These are phyloP conservation scores for Camelina sativa DNA, from an alignment of 345 rosid genomes.

Conservation along the genomic window DNA sequence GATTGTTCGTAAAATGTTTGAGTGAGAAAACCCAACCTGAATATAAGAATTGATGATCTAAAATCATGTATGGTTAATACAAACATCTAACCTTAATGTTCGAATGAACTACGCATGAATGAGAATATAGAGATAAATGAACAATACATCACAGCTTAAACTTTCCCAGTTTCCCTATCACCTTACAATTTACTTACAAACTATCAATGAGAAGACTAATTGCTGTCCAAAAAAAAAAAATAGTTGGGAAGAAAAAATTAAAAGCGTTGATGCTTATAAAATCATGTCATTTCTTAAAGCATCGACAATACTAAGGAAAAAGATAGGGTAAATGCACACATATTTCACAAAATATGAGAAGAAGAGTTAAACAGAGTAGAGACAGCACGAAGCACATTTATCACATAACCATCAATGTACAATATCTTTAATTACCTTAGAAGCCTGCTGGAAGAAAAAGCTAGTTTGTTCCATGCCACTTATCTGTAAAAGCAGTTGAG, in stretches of 20 bases:
- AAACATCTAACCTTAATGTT: constrained; percentile 21
- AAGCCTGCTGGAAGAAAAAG: constrained; percentile 96
- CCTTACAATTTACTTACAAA: constrained; percentile 8
- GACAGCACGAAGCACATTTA: constrained; percentile 1
- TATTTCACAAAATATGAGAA: background rate
- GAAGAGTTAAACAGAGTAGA: background rate
- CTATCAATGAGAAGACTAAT: background rate
- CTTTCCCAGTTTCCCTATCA: background rate
- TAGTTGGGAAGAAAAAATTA: background rate
- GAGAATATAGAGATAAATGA: constrained; percentile 7
- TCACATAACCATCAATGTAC: constrained; percentile 22
- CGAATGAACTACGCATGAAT: constrained; percentile 11
- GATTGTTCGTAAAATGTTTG: constrained; percentile 80
- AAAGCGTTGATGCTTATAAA: background rate
- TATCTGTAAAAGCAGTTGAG: constrained; percentile 56
- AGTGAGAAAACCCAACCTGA: constrained; percentile 98
- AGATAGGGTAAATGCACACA: constrained; percentile 6
- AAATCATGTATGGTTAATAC: constrained; percentile 17
- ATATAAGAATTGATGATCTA: constrained; percentile 28
- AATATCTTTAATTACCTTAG: constrained; percentile 63
- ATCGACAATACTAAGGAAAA: background rate
- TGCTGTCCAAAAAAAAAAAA: background rate
- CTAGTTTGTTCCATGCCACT: constrained; percentile 99
- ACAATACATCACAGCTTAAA: background rate
- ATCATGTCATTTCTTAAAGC: constrained; percentile 3